These are phyloP conservation scores for Papiliotrema fonsecae DNA, from an alignment of 1,284 basidiomycete species.

Conservation along the genomic window DNA sequence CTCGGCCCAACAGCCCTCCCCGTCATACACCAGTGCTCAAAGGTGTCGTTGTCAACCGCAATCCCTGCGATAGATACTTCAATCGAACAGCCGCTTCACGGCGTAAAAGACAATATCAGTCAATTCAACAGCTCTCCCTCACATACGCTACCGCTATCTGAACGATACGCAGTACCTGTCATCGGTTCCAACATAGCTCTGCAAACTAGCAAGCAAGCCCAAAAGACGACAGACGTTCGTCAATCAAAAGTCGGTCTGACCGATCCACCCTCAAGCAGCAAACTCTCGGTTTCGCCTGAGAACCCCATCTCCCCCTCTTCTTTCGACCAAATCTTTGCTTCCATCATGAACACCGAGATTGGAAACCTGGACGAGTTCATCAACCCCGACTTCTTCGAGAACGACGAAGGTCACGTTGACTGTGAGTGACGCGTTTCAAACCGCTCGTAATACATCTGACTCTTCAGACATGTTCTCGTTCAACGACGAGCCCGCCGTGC, in stretches of 20 bases:
- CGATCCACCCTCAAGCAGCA: no score
- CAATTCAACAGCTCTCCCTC: not conserved
- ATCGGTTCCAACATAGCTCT: not conserved
- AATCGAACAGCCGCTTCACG: conserved; percentile 12
- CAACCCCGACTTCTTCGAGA: not conserved
- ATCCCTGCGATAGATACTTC: conserved; percentile 13
- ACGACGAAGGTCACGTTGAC: not conserved
- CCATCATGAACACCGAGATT: no score
- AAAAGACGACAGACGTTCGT: conserved; percentile 14
- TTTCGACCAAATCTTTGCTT: not conserved
- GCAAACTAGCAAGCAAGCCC: no score
- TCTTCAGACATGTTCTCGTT: conserved; percentile 5
- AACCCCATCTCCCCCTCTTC: not conserved
- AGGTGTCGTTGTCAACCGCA: conserved; percentile 7
- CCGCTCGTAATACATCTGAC: conserved; percentile 1
- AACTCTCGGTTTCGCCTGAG: not conserved
- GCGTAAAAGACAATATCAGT: conserved; percentile 7
- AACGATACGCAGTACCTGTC: not conserved
- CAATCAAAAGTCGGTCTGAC: not conserved
- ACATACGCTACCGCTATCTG: not conserved
- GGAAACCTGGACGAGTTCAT: no score
- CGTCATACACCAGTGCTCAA: conserved; percentile 10
- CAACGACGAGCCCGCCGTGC: not conserved
- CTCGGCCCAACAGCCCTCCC: conserved; percentile 9
- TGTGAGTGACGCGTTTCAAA: not conserved